Evolutionary conservation across 2,329 filamentous ascomycete genomes (phyloP).

Genomic region (Aspergillus neoniger): DNA sequence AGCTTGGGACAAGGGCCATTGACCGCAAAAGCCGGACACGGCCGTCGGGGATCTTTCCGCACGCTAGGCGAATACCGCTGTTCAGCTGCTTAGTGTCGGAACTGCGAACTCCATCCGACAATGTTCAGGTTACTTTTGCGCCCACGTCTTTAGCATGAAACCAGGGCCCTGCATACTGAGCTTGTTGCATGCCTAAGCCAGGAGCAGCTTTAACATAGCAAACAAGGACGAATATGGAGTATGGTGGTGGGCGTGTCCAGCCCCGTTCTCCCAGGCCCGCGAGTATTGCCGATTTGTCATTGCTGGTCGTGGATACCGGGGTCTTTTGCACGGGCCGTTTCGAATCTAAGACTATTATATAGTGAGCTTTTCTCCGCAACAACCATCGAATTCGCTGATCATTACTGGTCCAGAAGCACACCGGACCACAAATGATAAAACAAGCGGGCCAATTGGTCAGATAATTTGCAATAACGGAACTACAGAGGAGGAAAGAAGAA

Average conservation of each 20-base stretch:
- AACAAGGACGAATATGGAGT: not conserved
- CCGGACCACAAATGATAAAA: not conserved
- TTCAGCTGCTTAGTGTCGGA: not conserved
- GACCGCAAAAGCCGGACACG: not conserved
- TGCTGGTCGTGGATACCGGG: not conserved
- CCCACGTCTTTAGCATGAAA: not conserved
- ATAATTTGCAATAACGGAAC: too few relatives aligned
- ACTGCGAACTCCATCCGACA: not conserved
- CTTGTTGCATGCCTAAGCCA: not conserved
- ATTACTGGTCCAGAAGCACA: not conserved
- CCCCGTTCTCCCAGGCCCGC: not conserved
- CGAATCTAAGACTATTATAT: constrained; percentile 1
- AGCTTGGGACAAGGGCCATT: not conserved
- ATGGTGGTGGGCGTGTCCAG: not conserved
- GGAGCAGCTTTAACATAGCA: not conserved
- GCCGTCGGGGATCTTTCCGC: not conserved
- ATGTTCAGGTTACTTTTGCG: not conserved
- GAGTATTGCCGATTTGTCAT: not conserved
- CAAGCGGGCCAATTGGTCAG: not conserved
- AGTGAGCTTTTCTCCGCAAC: constrained; percentile 1
- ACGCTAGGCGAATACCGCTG: not conserved
- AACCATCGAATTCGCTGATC: not conserved
- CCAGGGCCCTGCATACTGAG: not conserved
- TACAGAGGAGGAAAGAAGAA: not conserved
- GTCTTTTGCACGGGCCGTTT: constrained; percentile 2